Evolutionary conservation across 768 basidiomycete species (phyloP).

Genomic region (Kwoniella pini): DNA sequence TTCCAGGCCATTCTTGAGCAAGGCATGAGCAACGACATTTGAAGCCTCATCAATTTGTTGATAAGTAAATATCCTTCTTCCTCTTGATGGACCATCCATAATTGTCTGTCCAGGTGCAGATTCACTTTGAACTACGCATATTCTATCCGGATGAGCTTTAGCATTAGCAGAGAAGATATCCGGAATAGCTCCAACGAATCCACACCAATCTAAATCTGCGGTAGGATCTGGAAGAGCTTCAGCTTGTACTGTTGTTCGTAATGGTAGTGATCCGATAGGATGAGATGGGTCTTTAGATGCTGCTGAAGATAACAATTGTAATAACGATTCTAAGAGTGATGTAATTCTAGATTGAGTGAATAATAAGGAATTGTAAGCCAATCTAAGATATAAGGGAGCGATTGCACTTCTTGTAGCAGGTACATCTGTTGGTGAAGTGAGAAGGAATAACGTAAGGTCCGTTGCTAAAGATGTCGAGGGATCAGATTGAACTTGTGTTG

Average conservation of each 20-base stretch:
- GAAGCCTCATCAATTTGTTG: slow-evolving; percentile 76
- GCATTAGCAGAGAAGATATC: slow-evolving; percentile 92
- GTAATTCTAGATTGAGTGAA: slow-evolving; percentile 78
- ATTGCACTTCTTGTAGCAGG: slow-evolving; percentile 62
- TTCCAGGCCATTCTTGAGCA: slow-evolving; percentile 79
- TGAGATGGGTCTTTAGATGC: slow-evolving; percentile 67
- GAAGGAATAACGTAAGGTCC: slow-evolving; percentile 87
- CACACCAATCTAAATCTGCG: slow-evolving; percentile 92
- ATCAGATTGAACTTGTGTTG: slow-evolving; percentile 50
- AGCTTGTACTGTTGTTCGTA: slow-evolving; percentile 72
- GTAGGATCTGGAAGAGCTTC: slow-evolving; percentile 76
- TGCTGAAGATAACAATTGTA: slow-evolving; percentile 62
- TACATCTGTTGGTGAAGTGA: slow-evolving; percentile 60
- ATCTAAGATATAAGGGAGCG: slow-evolving; percentile 73
- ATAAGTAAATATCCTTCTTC: slow-evolving; percentile 71
- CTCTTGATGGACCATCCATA: slow-evolving; percentile 58
- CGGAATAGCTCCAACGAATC: slow-evolving; percentile 94
- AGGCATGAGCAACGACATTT: slow-evolving; percentile 85
- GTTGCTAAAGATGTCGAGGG: slow-evolving; percentile 71
- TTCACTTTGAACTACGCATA: slow-evolving; percentile 76
- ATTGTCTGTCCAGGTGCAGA: slow-evolving; percentile 39
- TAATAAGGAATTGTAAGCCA: slow-evolving; percentile 91
- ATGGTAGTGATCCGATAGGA: slow-evolving; percentile 73
- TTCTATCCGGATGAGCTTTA: slow-evolving; percentile 69
- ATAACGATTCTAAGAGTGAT: slow-evolving; percentile 81